Evolutionary conservation across 2,329 filamentous ascomycete genomes (phyloP).

Genomic region (Fusarium liriodendri): DNA sequence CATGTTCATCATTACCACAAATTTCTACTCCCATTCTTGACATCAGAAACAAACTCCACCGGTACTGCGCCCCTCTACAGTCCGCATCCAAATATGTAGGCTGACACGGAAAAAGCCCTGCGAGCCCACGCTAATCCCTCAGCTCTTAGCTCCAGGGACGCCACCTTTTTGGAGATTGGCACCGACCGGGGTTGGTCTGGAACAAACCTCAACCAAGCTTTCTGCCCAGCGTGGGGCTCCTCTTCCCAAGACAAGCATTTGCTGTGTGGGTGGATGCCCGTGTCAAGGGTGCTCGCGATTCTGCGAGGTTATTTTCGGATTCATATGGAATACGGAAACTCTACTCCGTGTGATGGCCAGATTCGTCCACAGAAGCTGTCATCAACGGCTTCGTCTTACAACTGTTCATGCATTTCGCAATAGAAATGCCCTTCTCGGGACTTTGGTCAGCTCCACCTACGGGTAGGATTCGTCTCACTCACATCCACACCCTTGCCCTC

Average conservation of each 20-base stretch:
- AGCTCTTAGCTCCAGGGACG: constrained; percentile 19
- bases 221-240: constrained; percentile 37
- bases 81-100: not conserved
- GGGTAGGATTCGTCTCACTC: not conserved
- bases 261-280: not conserved
- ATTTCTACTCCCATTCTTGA: not conserved
- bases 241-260: not conserved
- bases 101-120: constrained; percentile 28
- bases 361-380: not conserved
- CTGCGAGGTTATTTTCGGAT: constrained; percentile 29
- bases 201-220: constrained; percentile 41
- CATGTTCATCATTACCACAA: not conserved
- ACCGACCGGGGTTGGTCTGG: constrained; percentile 33
- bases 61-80: constrained; percentile 2
- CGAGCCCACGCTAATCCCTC: constrained; percentile 18
- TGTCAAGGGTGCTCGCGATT: constrained; percentile 22
- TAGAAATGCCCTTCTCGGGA: not conserved
- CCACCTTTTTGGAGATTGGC: constrained; percentile 28
- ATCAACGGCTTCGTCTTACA: not conserved
- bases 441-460: not conserved
- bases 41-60: not conserved
- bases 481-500: not conserved
- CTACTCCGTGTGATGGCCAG: not conserved
- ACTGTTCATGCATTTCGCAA: not conserved
- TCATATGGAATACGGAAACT: not conserved